These are phyloP conservation scores for Zygnema circumcarinatum DNA, from an alignment of 139 green algal genomes.

Conservation along the genomic window DNA sequence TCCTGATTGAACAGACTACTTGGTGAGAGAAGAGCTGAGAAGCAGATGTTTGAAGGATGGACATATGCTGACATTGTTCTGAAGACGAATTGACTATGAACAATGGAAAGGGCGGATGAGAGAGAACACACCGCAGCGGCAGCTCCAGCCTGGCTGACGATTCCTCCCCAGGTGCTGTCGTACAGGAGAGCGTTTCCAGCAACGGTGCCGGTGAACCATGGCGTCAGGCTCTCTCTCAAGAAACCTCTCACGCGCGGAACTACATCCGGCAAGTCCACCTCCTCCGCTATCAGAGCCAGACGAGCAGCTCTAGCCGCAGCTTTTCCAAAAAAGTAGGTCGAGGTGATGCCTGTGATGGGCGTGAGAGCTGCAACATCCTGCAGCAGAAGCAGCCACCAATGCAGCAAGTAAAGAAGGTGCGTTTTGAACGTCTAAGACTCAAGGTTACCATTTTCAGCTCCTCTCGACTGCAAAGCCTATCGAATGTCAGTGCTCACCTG, in stretches of 20 bases:
- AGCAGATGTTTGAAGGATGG: too few relatives aligned
- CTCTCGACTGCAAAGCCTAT: background rate
- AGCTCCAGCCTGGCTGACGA: slow-evolving; percentile 16
- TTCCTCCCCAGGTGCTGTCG: slow-evolving; percentile 26
- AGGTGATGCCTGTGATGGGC: background rate
- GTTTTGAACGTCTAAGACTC: background rate
- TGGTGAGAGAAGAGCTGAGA: too few relatives aligned
- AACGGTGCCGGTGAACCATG: slow-evolving; percentile 35
- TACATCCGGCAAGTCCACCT: slow-evolving; percentile 22
- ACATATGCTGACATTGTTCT: background rate
- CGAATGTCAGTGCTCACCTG: background rate
- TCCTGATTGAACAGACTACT: too few relatives aligned
- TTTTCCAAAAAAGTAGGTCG: slow-evolving; percentile 58
- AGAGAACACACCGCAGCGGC: background rate
- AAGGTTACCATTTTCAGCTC: background rate
- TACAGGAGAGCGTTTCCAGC: slow-evolving; percentile 21
- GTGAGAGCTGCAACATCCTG: slow-evolving; percentile 35
- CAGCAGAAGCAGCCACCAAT: background rate
- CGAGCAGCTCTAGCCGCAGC: slow-evolving; percentile 55
- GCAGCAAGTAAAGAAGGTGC: background rate
- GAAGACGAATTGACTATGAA: background rate
- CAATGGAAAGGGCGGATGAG: background rate
- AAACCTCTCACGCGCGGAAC: background rate
- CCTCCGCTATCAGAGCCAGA: slow-evolving; percentile 63
- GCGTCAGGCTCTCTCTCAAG: slow-evolving; percentile 1